Evolutionary conservation across 345 rosid genomes (phyloP).

Genomic region (Citrus glauca): DNA sequence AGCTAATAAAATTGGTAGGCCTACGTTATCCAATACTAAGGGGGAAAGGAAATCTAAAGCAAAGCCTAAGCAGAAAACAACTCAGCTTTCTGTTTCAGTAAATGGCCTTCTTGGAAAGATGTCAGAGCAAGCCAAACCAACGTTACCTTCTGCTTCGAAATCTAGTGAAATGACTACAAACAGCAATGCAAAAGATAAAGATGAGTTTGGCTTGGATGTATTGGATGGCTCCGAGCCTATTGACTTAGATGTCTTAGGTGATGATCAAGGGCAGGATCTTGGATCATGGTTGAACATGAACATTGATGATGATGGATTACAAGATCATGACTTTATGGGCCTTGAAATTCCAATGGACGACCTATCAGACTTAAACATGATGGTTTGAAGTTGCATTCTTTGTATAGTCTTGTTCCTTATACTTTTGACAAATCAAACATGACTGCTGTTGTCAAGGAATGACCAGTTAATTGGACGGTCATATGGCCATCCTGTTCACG

Average conservation of each 20-base stretch:
- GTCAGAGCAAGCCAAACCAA: constrained; percentile 56
- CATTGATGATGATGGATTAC: constrained; percentile 89
- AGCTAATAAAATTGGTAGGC: constrained; percentile 74
- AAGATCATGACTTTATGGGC: constrained; percentile 85
- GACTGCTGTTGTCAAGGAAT: constrained; percentile 46
- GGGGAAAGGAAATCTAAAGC: constrained; percentile 86
- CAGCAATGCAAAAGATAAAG: constrained; percentile 47
- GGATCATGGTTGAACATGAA: constrained; percentile 94
- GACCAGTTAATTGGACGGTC: constrained; percentile 51
- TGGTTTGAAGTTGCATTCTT: constrained; percentile 70
- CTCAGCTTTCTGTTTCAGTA: constrained; percentile 72
- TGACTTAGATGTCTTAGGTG: constrained; percentile 61
- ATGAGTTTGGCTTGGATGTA: constrained; percentile 56
- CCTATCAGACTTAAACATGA: constrained; percentile 92
- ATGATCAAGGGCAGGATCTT: constrained; percentile 77
- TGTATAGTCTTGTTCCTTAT: constrained; percentile 83
- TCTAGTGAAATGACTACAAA: constrained; percentile 34
- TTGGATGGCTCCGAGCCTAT: constrained; percentile 67
- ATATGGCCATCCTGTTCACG: constrained; percentile 44
- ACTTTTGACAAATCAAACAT: constrained; percentile 58
- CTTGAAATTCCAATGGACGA: constrained; percentile 99
- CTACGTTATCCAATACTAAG: constrained; percentile 60
- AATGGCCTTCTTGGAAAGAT: constrained; percentile 63
- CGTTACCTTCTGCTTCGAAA: constrained; percentile 43
- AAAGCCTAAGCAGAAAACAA: constrained; percentile 88